Conservation (phyloP, 331 rosid genomes). For the Malus hybrid region DNA sequence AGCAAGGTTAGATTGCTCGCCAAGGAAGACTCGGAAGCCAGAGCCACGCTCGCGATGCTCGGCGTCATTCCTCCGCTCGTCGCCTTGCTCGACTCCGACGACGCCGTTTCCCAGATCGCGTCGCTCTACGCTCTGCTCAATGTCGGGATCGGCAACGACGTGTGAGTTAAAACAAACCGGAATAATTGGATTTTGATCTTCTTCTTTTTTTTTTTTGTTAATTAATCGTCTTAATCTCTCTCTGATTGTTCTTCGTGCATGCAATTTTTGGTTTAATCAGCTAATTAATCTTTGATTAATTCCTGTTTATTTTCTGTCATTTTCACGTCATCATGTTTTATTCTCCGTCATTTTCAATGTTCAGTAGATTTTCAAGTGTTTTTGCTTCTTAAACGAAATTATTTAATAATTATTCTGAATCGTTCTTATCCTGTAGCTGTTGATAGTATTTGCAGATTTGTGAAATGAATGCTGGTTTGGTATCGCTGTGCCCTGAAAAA, state of each 20-base stretch:
- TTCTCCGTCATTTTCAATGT: background rate
- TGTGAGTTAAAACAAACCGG: slow-evolving; percentile 32
- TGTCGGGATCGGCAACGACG: slow-evolving; percentile 89
- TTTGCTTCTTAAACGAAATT: background rate
- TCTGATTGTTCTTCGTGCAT: background rate
- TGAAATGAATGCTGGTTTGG: background rate
- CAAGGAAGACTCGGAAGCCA: slow-evolving; percentile 62
- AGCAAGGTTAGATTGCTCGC: slow-evolving; percentile 49
- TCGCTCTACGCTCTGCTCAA: slow-evolving; percentile 92
- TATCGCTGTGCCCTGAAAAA: too few species aligned
- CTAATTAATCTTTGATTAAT: background rate
- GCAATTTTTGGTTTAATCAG: background rate
- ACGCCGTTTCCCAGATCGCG: slow-evolving; percentile 58
- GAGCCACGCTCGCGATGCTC: slow-evolving; percentile 79
- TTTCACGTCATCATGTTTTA: background rate
- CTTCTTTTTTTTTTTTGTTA: background rate
- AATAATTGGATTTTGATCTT: background rate
- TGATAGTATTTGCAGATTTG: background rate
- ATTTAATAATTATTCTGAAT: background rate
- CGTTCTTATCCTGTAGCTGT: background rate
- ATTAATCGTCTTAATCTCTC: background rate
- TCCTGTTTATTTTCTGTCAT: background rate
- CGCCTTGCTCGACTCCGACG: slow-evolving; percentile 72
- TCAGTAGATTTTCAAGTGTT: background rate
- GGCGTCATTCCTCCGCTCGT: slow-evolving; percentile 93